phyloP scores from a whole-genome alignment of 2,329 filamentous ascomycete species.

The Tympanopsis confertula region DNA sequence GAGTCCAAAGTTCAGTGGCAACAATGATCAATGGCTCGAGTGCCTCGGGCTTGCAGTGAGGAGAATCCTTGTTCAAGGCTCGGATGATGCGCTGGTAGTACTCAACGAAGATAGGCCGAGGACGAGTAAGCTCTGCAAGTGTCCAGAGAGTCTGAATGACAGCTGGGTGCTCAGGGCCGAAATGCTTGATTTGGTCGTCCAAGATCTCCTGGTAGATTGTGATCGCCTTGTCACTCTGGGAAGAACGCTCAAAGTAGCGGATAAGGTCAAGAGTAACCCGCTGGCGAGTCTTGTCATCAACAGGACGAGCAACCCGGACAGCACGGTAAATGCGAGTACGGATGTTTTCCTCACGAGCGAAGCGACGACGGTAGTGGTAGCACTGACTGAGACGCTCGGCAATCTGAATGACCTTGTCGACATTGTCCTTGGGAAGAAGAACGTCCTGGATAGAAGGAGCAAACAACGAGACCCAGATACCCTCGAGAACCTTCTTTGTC shows the following conservation, averaged over 20 bases:
- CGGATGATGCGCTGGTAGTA: slow-evolving; percentile 23
- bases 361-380: slow-evolving; percentile 24
- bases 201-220: slow-evolving; percentile 22
- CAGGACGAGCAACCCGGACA: slow-evolving; percentile 12
- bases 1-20: slow-evolving; percentile 21
- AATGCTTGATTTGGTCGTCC: slow-evolving; percentile 19
- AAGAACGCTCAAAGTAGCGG: slow-evolving; percentile 13
- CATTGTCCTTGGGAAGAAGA: slow-evolving; percentile 24
- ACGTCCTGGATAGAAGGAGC: slow-evolving; percentile 29
- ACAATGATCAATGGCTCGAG: slow-evolving; percentile 23
- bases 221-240: slow-evolving; percentile 21
- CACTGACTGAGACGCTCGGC: slow-evolving; percentile 31
- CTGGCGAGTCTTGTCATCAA: slow-evolving; percentile 17
- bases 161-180: slow-evolving; percentile 17
- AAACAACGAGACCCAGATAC: slow-evolving; percentile 32
- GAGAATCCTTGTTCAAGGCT: slow-evolving; percentile 21
- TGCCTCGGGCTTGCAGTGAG: slow-evolving; percentile 19
- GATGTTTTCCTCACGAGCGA: slow-evolving; percentile 21
- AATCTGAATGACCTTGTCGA: slow-evolving; percentile 31
- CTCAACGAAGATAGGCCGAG: slow-evolving; percentile 20
- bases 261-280: slow-evolving; percentile 15
- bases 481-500: slow-evolving; percentile 29
- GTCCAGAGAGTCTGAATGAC: slow-evolving; percentile 22
- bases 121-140: slow-evolving; percentile 20
- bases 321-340: slow-evolving; percentile 20